A percentile compares a stretch with the other conserved stretches of the same genome.
These are phyloP conservation scores for Priceomyces carsonii DNA, from an alignment of 805 yeast genomes.

Conservation along the genomic window DNA sequence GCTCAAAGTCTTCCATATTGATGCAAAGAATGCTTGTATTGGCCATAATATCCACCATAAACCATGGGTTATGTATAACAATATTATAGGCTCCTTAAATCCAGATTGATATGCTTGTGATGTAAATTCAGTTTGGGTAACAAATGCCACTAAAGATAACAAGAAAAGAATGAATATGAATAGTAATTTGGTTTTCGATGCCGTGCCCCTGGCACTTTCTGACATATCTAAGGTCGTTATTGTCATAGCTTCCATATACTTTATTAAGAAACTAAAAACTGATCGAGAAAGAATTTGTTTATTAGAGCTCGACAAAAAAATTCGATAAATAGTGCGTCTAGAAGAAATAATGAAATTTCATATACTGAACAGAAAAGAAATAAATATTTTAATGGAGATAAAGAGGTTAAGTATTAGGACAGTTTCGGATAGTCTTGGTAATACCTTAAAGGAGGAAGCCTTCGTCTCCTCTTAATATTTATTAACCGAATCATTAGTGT, in stretches of 20 bases:
- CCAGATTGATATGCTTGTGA: constrained; percentile 60
- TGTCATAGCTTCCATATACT: constrained; percentile 23
- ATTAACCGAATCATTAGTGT: too few species aligned
- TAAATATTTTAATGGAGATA: too few species aligned
- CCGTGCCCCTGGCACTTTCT: constrained; percentile 21
- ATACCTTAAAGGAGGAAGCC: too few species aligned
- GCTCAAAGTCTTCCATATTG: constrained; percentile 42
- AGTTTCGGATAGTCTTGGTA: too few species aligned
- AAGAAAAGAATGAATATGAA: constrained; percentile 34
- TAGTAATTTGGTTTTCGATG: constrained; percentile 38
- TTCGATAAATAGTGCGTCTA: too few species aligned
- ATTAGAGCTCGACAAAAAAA: too few species aligned
- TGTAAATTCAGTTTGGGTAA: constrained; percentile 78
- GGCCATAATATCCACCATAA: constrained; percentile 79
- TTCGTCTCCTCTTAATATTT: too few species aligned
- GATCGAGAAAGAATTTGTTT: too few species aligned
- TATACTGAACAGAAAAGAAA: too few species aligned
- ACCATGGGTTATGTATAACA: constrained; percentile 72
- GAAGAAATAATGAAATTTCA: background rate
- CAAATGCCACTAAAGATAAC: constrained; percentile 55
- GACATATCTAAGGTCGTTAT: constrained; percentile 31
- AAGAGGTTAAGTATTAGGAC: too few species aligned
- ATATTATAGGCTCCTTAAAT: constrained; percentile 68
- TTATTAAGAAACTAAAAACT: too few species aligned
- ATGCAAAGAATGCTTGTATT: constrained; percentile 53